These are phyloP conservation scores for Hydnomerulius pinastri DNA, from an alignment of 768 basidiomycete genomes.

Conservation along the genomic window DNA sequence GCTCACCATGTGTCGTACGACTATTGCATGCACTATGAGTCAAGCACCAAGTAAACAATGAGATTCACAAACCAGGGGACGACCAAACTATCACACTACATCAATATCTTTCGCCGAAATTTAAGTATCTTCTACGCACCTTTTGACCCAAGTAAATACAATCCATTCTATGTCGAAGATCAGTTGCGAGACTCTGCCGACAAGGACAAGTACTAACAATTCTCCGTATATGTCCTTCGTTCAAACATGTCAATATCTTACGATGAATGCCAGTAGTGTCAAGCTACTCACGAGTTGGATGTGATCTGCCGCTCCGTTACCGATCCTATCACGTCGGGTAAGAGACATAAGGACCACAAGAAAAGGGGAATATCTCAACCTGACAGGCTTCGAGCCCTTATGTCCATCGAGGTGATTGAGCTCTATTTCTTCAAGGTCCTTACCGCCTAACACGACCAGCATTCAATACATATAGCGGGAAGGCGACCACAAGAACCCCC, in stretches of 20 bases:
- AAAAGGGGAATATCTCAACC: constrained; percentile 34
- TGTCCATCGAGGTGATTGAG: constrained; percentile 87
- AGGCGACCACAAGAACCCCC: background rate
- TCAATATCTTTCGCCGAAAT: constrained; percentile 5
- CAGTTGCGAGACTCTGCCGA: background rate
- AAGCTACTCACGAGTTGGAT: constrained; percentile 67
- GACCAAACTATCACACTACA: constrained; percentile 58
- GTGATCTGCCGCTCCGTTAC: constrained; percentile 95
- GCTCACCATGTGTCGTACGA: constrained; percentile 61
- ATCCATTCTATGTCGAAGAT: constrained; percentile 65
- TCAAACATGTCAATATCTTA: constrained; percentile 1
- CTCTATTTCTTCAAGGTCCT: constrained; percentile 84
- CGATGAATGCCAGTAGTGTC: constrained; percentile 2
- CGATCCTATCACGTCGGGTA: constrained; percentile 52
- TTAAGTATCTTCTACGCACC: constrained; percentile 39
- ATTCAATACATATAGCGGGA: background rate
- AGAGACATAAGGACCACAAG: background rate
- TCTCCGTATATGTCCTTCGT: constrained; percentile 94
- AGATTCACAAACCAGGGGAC: constrained; percentile 59
- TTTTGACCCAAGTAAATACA: constrained; percentile 97
- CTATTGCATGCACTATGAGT: constrained; percentile 27
- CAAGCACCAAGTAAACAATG: background rate
- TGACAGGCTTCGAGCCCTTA: constrained; percentile 81
- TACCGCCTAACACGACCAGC: constrained; percentile 46
- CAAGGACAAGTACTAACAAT: constrained; percentile 45